Conservation (phyloP, 305 asterid species). For the Ilex paraguariensis region DNA sequence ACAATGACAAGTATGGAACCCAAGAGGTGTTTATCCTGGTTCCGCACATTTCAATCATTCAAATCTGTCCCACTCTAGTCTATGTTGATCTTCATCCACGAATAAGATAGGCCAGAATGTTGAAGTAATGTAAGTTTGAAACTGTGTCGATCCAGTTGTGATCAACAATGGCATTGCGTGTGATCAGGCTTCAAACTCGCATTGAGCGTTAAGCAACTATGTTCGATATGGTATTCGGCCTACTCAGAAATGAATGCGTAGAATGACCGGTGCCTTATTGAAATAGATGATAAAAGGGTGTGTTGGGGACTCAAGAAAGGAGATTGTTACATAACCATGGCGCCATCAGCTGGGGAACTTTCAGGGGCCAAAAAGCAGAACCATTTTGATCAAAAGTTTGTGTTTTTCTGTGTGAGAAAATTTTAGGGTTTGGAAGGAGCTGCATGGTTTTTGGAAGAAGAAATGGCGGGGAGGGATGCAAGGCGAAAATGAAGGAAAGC, state of each 20-base stretch:
- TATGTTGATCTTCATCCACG: conserved; percentile 1
- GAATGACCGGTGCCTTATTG: background rate
- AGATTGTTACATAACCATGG: conserved; percentile 2
- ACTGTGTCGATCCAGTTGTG: background rate
- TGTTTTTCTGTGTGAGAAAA: conserved; percentile 24
- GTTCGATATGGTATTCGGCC: background rate
- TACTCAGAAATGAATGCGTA: background rate
- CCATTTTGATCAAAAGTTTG: conserved; percentile 1
- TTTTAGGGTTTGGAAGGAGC: conserved; percentile 32
- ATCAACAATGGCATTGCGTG: background rate
- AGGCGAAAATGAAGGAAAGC: conserved; percentile 36
- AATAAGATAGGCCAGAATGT: too few relatives aligned
- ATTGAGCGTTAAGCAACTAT: too few relatives aligned
- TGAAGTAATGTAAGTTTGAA: background rate
- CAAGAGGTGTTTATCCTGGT: conserved; percentile 50
- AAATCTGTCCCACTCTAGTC: conserved; percentile 22
- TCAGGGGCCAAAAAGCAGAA: too few relatives aligned
- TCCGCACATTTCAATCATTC: conserved; percentile 70
- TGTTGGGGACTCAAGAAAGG: background rate
- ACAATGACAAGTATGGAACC: conserved; percentile 43
- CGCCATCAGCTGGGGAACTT: too few relatives aligned
- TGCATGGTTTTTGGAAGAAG: conserved; percentile 59
- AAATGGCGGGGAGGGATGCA: conserved; percentile 75
- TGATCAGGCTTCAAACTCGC: background rate
- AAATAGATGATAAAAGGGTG: background rate